A percentile compares a stretch with the other conserved stretches of the same genome.
These are phyloP conservation scores for Sugiyamaella neomexicana DNA, from an alignment of 1,139 yeast genomes.

Conservation along the genomic window DNA sequence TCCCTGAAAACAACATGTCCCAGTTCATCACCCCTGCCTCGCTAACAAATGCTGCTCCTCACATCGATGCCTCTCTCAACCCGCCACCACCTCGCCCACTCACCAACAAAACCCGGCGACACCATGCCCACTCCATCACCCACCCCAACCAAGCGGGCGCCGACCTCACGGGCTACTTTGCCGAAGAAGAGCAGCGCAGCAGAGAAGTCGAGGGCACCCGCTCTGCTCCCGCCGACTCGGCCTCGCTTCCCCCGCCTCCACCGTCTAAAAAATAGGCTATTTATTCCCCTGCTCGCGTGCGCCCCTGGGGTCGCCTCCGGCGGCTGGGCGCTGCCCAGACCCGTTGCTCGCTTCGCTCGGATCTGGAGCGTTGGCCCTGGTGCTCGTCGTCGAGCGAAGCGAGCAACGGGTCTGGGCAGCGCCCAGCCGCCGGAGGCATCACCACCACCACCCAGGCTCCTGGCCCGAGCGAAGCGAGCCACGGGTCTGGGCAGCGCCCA, in stretches of 20 bases:
- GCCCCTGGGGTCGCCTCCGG: conserved; percentile 3
- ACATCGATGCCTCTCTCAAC: conserved; percentile 4
- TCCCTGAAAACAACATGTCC: background rate
- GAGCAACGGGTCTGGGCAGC: conserved; percentile 13
- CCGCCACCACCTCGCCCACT: conserved; percentile 22
- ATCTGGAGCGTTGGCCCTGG: too few species aligned
- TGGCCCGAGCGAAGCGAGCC: background rate
- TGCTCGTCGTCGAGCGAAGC: conserved; percentile 5
- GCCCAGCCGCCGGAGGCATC: conserved; percentile 8
- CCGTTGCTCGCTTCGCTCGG: conserved; percentile 10
- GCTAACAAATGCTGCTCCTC: conserved; percentile 25
- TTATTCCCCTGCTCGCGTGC: conserved; percentile 2
- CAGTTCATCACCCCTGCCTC: conserved; percentile 25
- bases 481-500: conserved; percentile 1
- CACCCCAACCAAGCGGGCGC: conserved; percentile 19
- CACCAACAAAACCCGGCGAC: conserved; percentile 19
- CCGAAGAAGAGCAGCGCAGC: conserved; percentile 40
- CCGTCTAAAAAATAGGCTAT: conserved; percentile 12
- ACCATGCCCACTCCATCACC: conserved; percentile 17
- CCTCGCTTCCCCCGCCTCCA: conserved; percentile 30
- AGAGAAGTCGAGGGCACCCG: conserved; percentile 36
- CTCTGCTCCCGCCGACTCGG: conserved; percentile 9
- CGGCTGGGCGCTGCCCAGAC: conserved; percentile 13
- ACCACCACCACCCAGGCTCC: too few species aligned
- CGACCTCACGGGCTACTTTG: conserved; percentile 40